Evolutionary conservation across 352 stramenopile genomes (phyloP), one percentile per base, ranked within the genome.

Genomic region (Globisporangium ultimum): DNA sequence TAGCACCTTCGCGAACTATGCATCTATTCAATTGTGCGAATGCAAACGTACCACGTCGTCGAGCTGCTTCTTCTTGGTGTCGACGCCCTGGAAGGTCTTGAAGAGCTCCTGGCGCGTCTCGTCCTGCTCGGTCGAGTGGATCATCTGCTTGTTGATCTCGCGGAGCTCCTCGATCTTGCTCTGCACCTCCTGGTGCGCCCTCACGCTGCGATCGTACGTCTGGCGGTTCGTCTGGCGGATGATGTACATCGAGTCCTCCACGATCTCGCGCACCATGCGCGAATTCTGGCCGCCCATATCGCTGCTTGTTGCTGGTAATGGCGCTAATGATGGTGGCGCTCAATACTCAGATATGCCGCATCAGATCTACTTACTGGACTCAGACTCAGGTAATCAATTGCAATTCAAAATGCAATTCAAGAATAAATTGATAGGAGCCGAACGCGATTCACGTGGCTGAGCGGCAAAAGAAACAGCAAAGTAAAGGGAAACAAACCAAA

Each of bases 191-290:
- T 71, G 58, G 43, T 76, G 77, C 45, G 76, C 71, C 12, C 55
- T 61, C 12, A 82, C 68, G 54, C 78, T 88, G 51, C 79, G 67
- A 54, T 91, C 71, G 60, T 95, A 95, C 22, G 75, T 79, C 20
- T 61, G 60, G 48, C 71, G 75, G 60, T 87, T 89, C 17, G 85
- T 95, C 67, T 90, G 76, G 8, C 77, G 77, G 50, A 95, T 59
- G 63, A 95, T 91, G 69, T 86, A 90, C 48, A 78, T 66, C 61
- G 84, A 91, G 71, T 95, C 85, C 64, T 85, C 66, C 21, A 87
- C 66, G 57, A 88, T 87, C 73, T 90, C 76, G 46, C 74, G 75
- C 60, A 92, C 67, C 78, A 95, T 89, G 52, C 81, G 83, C 18
- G 83, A 90, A 53, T 76, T 89, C 70, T 92, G 79, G 48, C 85